Evolutionary conservation across 2,329 filamentous ascomycete genomes (phyloP).

Genomic region (Pseudophaeomoniella oleicola): DNA sequence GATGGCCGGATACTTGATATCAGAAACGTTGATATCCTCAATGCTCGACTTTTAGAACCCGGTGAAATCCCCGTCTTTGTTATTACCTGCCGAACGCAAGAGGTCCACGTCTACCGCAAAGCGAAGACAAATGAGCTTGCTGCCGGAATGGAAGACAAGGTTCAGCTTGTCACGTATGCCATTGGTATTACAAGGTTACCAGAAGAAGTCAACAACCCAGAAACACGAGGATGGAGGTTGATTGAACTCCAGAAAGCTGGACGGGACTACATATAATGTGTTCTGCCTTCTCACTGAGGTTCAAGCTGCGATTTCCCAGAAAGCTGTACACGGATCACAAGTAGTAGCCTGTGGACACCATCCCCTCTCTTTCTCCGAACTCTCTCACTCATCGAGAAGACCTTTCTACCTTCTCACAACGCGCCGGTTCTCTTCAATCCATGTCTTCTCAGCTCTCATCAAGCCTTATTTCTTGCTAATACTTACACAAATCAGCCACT

Average conservation of each 20-base stretch:
- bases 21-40: conserved; percentile 64
- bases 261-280: conserved; percentile 62
- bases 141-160: conserved; percentile 96
- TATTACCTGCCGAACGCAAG: conserved; percentile 88
- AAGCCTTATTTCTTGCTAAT: no score
- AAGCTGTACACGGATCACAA: no score
- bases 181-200: conserved; percentile 89
- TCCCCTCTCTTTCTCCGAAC: no score
- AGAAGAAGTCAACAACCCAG: conserved; percentile 91
- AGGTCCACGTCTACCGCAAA: conserved; percentile 93
- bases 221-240: conserved; percentile 90
- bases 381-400: no score
- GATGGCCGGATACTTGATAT: conserved; percentile 94
- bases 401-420: no score
- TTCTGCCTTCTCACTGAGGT: no score
- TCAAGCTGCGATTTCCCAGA: no score
- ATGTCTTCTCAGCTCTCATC: no score
- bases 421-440: no score
- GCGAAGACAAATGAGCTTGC: conserved; percentile 79
- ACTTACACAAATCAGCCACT: no score
- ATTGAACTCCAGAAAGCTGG: conserved; percentile 99
- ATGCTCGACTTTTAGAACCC: conserved; percentile 31
- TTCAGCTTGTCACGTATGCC: conserved; percentile 94
- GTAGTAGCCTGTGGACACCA: no score
- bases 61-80: conserved; percentile 72